Evolutionary conservation across 768 basidiomycete species (phyloP), one percentile per base, ranked within the genome.

Genomic region (Lyophyllum shimeji): DNA sequence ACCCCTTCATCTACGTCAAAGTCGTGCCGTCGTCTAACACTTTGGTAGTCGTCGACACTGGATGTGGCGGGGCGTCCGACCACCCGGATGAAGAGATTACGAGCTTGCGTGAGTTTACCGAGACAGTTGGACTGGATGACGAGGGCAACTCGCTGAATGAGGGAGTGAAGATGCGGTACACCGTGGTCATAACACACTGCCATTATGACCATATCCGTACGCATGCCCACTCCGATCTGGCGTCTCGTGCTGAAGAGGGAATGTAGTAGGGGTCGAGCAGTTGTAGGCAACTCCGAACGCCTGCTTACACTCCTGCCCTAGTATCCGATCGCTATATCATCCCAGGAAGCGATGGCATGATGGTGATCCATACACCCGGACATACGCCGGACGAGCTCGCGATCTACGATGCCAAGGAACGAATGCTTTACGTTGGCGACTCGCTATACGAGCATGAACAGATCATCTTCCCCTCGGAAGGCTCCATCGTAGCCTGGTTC

Each of bases 371-470:
- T 57, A 82, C 81, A 0, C 82, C 82, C 0, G 82, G 83, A 24
- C 83, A 85, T 55, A 83, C 79, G 0, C 83, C 82, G 1, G 84
- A 84, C 67, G 77, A 82, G 60, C 65, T 83, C n/a, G 82, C 81
- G 0, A 58, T 83, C 3, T 84, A 80, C 69, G 80, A 83, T 52
- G 67, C 65, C 12, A 63, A 57, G 6, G 82, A 83, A 50, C 68
- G 65, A 57, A 80, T 82, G 81, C 67, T 83, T 1, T 84, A 82
- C 47, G 80, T 82, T 11, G 84, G 84, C 2, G 83, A 84, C 57
- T 76, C 80, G 44, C 67, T 82, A 42, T 84, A 85, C 58, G 82
- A 85, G 60, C 65, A 75, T 52, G 81, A 77, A 33, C 75, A 72
- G 5, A 84, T 83, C 62, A 79, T 84, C 61, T 84, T 85, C 63